Base-by-base conservation (phyloP, 208 protist species). In the Leishmania lainsoni region DNA sequence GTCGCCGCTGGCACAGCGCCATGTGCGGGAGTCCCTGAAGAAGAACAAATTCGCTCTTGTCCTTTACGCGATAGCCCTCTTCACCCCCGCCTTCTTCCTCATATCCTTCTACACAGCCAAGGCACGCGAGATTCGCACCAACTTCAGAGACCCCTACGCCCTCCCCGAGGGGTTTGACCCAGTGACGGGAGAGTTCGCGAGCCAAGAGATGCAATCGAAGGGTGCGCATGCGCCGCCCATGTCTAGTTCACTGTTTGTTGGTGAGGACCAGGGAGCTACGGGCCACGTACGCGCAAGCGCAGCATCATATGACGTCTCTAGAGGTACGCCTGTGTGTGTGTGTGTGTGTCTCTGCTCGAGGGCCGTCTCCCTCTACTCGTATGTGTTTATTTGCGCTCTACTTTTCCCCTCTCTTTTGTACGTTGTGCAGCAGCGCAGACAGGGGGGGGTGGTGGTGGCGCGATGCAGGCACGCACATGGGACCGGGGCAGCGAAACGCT, bases 101-200 rank as follows among this genome's bases (percentile, higher is more conserved):
- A 29, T 89, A 59, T 91, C 87, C 32, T 96, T 95, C 79, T 95
- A 95, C 85, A 88, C 79, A 5, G 83, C 89, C 14, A 96, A 96
- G 79, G 84, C 90, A 39, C 48, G 73, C 5, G 85, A 89, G 49
- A 90, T 96, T 48, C 81, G 90, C 5, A 82, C 81, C 61, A 90
- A 91, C 35, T 95, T 93, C 76, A 52, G 84, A 14, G 93, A 96
- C 79, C 93, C 90, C 32, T 95, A 95, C 83, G 91, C 83, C 22
- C 76, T 96, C 69, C 93, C 93, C 45, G 86, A 87, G 29, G 91
- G 91, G 17, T 96, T 95, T 49, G 84, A 96, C 68, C 91, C 93
- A 0, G 90, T 90, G 39, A 92, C 85, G 10, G 90, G 88, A 52
- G 76, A 83, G 75, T 90, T 90, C 69, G 42, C 29, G 5, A 74